phyloP scores from a whole-genome alignment of 306 rosid species.

The Quercus berberidifolia region DNA sequence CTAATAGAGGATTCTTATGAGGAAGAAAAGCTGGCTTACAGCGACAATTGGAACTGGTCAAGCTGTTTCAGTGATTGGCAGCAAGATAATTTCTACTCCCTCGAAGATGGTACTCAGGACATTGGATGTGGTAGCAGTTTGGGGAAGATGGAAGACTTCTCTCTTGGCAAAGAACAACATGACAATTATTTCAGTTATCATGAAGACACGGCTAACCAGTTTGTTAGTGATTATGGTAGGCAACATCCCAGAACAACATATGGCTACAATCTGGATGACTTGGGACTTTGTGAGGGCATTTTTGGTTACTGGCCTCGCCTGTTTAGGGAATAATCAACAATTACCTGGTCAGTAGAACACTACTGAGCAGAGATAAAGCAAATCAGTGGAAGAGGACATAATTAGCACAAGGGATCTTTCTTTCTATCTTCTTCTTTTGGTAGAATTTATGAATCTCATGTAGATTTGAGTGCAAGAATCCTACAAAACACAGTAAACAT shows the following conservation, averaged over 20 bases:
- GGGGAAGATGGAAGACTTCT: background rate
- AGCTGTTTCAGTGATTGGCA: slow-evolving; percentile 5
- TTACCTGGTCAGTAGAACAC: background rate
- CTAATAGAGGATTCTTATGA: slow-evolving; percentile 14
- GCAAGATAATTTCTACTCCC: slow-evolving; percentile 9
- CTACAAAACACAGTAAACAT: too few relatives aligned
- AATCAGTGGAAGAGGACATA: background rate
- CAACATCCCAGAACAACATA: slow-evolving; percentile 12
- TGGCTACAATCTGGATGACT: slow-evolving; percentile 2
- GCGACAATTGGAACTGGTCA: slow-evolving; percentile 5
- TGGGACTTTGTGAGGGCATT: slow-evolving; percentile 18
- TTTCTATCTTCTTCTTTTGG: background rate
- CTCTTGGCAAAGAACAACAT: background rate
- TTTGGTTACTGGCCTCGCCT: slow-evolving; percentile 44
- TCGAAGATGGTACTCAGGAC: slow-evolving; percentile 6
- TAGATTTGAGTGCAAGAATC: too few relatives aligned
- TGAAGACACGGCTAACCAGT: slow-evolving; percentile 11
- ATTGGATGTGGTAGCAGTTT: background rate
- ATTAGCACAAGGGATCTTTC: background rate
- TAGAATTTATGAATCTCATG: too few relatives aligned
- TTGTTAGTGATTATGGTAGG: slow-evolving; percentile 10
- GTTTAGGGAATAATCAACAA: background rate
- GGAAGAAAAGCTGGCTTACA: slow-evolving; percentile 7
- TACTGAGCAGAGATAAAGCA: background rate
- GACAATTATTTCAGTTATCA: background rate